Evolutionary conservation across 768 basidiomycete species (phyloP).

Genomic region (Thelephora aurantiotincta): DNA sequence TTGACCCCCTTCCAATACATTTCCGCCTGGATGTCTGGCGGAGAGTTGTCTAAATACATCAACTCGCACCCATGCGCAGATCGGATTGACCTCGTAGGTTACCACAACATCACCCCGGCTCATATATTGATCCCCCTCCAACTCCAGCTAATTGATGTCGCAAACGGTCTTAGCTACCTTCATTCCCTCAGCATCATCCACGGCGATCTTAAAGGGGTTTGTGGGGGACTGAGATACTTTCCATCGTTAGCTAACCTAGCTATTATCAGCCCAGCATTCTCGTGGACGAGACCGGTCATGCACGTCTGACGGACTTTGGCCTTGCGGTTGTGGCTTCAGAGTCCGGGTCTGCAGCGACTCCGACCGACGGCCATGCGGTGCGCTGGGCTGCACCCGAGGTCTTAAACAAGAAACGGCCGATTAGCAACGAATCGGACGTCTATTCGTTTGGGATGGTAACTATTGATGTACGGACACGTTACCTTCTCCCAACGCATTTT

Average conservation of each 20-base stretch:
- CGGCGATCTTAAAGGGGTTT: conserved; percentile 2
- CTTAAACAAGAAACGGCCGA: not conserved
- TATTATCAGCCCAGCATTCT: conserved; percentile 2
- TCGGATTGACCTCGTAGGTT: conserved; percentile 2
- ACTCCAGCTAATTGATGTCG: not conserved
- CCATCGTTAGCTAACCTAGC: not conserved
- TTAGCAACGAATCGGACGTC: not conserved
- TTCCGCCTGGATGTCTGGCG: conserved; percentile 4
- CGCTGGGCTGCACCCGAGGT: conserved; percentile 2
- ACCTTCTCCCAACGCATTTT: not conserved
- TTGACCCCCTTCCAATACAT: conserved; percentile 1
- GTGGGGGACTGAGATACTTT: not conserved
- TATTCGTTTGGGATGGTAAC: conserved; percentile 4
- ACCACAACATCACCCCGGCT: not conserved
- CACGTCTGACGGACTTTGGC: conserved; percentile 3
- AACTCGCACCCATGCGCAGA: not conserved
- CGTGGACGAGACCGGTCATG: not conserved
- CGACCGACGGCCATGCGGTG: not conserved
- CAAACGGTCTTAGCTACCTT: not conserved
- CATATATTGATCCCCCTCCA: not conserved
- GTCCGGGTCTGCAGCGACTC: not conserved
- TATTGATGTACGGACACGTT: conserved; percentile 1
- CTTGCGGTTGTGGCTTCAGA: not conserved
- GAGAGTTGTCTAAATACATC: conserved; percentile 2
- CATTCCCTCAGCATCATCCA: not conserved